Conservation (phyloP, 306 rosid species). For the Begonia loranthoides region DNA sequence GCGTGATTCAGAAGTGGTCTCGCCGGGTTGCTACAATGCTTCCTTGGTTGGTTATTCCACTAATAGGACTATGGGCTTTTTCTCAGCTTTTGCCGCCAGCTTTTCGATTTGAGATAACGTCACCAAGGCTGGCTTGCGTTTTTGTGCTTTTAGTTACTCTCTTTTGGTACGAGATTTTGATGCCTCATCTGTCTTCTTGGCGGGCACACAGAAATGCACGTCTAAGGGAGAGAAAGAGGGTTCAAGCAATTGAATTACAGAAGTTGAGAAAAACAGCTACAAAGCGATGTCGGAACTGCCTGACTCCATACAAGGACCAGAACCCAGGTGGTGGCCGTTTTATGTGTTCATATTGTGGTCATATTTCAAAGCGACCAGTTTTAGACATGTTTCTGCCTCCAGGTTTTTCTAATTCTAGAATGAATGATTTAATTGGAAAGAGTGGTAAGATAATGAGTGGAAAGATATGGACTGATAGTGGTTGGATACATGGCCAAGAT, state of each 20-base stretch:
- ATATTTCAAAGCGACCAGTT: conserved; percentile 85
- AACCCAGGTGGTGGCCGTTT: conserved; percentile 96
- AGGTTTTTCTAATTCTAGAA: conserved; percentile 50
- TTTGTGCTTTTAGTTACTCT: conserved; percentile 86
- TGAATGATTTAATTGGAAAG: conserved; percentile 70
- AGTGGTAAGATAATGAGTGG: conserved; percentile 78
- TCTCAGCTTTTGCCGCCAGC: conserved; percentile 99
- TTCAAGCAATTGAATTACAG: conserved; percentile 83
- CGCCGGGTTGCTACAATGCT: conserved; percentile 99
- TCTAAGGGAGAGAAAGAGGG: conserved; percentile 81
- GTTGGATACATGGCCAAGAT: conserved; percentile 85
- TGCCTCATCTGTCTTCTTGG: conserved; percentile 99
- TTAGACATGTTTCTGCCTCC: conserved; percentile 74
- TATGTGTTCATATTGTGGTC: conserved; percentile 97
- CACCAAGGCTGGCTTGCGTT: conserved; percentile 90
- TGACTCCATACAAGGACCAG: conserved; percentile 88
- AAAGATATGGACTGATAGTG: conserved; percentile 82
- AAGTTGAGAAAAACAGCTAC: conserved; percentile 87
- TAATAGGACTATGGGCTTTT: conserved; percentile 91
- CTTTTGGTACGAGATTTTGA: conserved; percentile 98
- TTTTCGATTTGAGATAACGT: conserved; percentile 87
- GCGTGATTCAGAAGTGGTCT: conserved; percentile 99
- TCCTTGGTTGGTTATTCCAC: conserved; percentile 97
- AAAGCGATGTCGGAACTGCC: conserved; percentile 76
- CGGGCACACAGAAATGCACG: conserved; percentile 58